A percentile compares a stretch with the other conserved stretches of the same genome.
phyloP scores from a whole-genome alignment of 1,284 basidiomycete species.

The Sanghuangporus weigelae region DNA sequence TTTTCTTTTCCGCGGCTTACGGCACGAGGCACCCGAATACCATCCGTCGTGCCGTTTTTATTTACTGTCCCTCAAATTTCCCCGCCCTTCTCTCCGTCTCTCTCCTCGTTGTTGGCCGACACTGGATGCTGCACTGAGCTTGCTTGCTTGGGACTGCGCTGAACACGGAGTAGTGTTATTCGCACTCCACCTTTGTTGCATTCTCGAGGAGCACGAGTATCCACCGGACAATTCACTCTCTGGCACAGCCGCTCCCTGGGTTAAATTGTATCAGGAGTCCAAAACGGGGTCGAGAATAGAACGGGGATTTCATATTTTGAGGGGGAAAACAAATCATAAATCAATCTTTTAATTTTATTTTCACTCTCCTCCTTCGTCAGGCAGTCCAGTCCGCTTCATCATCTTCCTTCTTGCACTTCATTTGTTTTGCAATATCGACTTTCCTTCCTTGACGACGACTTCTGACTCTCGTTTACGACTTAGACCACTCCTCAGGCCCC shows the following conservation, averaged over 20 bases:
- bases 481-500: not conserved
- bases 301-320: not conserved
- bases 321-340: not conserved
- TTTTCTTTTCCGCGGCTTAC: not conserved
- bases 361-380: not conserved
- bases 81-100: not conserved
- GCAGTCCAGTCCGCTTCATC: slow-evolving; percentile 1
- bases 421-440: not conserved
- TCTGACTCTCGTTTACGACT: not conserved
- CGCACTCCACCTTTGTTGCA: not conserved
- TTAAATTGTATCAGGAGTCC: not conserved
- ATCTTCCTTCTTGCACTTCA: slow-evolving; percentile 10
- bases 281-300: not conserved
- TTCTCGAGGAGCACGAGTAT: not conserved
- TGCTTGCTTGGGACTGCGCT: not conserved
- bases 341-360: not conserved
- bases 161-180: not conserved
- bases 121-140: not conserved
- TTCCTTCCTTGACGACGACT: not conserved
- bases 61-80: not conserved
- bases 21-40: slow-evolving; percentile 2
- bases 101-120: not conserved
- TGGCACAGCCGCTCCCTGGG: not conserved
- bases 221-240: not conserved
- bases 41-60: not conserved